Base-by-base conservation (phyloP, 2,329 filamentous ascomycete species). In the Paecilomyces niveus region DNA sequence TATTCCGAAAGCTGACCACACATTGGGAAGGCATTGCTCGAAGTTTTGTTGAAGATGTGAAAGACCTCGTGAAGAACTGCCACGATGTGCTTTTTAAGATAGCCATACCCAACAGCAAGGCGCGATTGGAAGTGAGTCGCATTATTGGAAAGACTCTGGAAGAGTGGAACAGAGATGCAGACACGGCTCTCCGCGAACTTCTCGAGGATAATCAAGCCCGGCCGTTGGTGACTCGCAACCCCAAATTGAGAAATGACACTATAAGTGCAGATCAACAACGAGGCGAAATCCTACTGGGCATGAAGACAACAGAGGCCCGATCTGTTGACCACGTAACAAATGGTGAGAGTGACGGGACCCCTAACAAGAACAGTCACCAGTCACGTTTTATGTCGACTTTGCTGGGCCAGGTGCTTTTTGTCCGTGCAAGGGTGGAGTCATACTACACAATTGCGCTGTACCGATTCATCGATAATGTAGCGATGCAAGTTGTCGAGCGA, bases 401-500 rank as follows among this genome's bases (percentile, higher is more conserved):
- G 9, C 32, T 13, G 54, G 57, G 29, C 45, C 59, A 62, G 45
- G 54, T 62, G 24, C 54, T 62, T 18, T 54, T 53, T 3, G 39
- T 58, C 35, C 54, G 55, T 33, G 52, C 53, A 6, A 55, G 54
- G 13, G 45, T 58, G 18, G 54, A 62, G 6, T 10, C 55, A 18
- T 63, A 63, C 24, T 62, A 63, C 22, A 5, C 18, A 0, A 62
- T 63, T 39, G 61, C 61, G 0, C n/a, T 60, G 3, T 22, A 29
- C 15, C 54, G 61, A 31, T 63, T 63, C 24, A 51, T 63, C 2
- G 61, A 63, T 22, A 63, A 63, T 33, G 61, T 63, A 15, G 59
- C 60, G 2, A 62, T 62, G 54, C 61, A 63, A 26, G 24, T 26
- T 26, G 5, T 26, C 24, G 24, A 26, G 24, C 24, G 24, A 26